These are phyloP conservation scores for Gossypium trilobum DNA, from an alignment of 441 rosid species.

Conservation along the genomic window DNA sequence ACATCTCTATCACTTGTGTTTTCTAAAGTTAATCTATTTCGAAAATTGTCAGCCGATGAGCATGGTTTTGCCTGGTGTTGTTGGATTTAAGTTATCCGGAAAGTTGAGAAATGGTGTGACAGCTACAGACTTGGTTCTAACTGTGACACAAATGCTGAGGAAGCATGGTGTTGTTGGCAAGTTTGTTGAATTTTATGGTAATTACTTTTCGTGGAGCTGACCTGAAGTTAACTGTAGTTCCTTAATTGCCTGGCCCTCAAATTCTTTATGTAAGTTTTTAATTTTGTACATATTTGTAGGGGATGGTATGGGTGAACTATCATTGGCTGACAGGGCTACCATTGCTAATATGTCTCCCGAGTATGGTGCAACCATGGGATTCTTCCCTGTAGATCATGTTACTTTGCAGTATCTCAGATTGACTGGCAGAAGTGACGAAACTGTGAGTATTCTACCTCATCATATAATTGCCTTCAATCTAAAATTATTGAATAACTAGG, in stretches of 20 bases:
- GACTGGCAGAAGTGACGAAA: constrained; percentile 97
- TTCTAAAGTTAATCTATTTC: constrained; percentile 4
- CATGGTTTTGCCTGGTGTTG: constrained; percentile 98
- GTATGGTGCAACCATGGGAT: constrained; percentile 99
- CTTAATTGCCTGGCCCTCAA: neutral
- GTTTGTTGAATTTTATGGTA: constrained; percentile 98
- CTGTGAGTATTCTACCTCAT: constrained; percentile 42
- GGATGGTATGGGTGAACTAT: constrained; percentile 79
- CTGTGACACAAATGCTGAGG: constrained; percentile 94
- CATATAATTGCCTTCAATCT: neutral
- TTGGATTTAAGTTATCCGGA: constrained; percentile 89
- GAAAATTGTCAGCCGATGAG: constrained; percentile 82
- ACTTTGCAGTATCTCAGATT: constrained; percentile 86
- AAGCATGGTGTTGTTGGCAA: constrained; percentile 99
- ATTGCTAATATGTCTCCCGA: constrained; percentile 99
- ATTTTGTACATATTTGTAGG: constrained; percentile 37
- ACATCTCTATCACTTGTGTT: neutral
- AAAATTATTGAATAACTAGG: constrained; percentile 13
- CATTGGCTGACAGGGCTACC: constrained; percentile 98
- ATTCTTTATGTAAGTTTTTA: neutral
- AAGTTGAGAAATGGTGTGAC: constrained; percentile 80
- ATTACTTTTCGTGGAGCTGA: constrained; percentile 11
- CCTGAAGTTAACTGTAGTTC: constrained; percentile 12
- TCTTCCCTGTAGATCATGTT: constrained; percentile 98
- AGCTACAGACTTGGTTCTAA: constrained; percentile 94